Percentiles rank a stretch among this genome's conserved stretches.
These are phyloP conservation scores for Debaryomyces fabryi DNA, from an alignment of 1,139 yeast species.

Conservation along the genomic window DNA sequence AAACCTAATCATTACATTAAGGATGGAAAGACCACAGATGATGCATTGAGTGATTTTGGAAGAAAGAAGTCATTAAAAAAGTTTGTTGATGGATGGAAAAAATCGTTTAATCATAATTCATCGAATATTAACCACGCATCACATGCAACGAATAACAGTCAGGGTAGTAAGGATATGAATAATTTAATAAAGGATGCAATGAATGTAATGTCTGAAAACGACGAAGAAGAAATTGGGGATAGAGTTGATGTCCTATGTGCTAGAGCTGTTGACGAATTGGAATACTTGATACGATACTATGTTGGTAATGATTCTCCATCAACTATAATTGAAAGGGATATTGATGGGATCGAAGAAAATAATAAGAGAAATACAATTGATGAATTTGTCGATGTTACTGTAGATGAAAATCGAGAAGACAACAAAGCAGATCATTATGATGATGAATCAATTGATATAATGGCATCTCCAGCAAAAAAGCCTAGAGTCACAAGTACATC, in stretches of 20 bases:
- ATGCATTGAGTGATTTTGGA: constrained; percentile 22
- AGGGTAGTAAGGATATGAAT: constrained; percentile 1
- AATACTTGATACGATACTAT: constrained; percentile 43
- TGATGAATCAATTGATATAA: constrained; percentile 11
- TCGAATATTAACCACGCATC: neutral
- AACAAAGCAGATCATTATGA: neutral
- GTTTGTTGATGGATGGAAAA: constrained; percentile 48
- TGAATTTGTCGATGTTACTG: constrained; percentile 17
- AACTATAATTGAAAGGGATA: constrained; percentile 24
- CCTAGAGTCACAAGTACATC: constrained; percentile 11
- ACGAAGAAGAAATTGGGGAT: constrained; percentile 32
- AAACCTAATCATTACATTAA: neutral
- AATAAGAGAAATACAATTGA: constrained; percentile 15
- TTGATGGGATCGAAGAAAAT: constrained; percentile 4
- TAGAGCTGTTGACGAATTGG: constrained; percentile 74
- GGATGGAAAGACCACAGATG: constrained; percentile 2
- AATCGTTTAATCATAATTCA: constrained; percentile 23
- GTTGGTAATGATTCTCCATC: constrained; percentile 26
- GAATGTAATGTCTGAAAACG: neutral
- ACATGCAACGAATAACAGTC: neutral
- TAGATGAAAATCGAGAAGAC: constrained; percentile 15
- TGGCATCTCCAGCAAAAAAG: constrained; percentile 20
- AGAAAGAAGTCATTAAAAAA: constrained; percentile 43
- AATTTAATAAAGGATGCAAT: constrained; percentile 5
- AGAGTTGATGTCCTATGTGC: constrained; percentile 78